These are phyloP conservation scores for Zygosaccharomyces gambellarensis DNA, from an alignment of 805 yeast species.

Conservation along the genomic window DNA sequence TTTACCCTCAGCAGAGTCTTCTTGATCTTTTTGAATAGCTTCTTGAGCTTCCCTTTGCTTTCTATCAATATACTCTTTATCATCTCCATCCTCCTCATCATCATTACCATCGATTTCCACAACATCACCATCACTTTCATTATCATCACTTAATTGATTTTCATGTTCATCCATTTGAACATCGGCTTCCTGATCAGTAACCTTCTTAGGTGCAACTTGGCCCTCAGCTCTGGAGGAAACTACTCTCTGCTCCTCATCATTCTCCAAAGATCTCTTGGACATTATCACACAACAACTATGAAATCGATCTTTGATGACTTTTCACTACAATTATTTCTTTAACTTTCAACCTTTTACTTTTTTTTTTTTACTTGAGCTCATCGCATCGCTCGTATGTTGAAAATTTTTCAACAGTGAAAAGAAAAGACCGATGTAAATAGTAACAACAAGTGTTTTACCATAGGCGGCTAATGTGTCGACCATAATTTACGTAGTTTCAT, in stretches of 20 bases:
- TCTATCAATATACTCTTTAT: slow-evolving; percentile 35
- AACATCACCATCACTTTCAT: slow-evolving; percentile 85
- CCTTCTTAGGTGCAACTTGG: slow-evolving; percentile 22
- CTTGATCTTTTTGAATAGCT: slow-evolving; percentile 37
- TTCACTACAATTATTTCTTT: background rate
- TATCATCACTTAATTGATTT: slow-evolving; percentile 86
- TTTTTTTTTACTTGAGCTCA: slow-evolving; percentile 13
- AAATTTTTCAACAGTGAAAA: slow-evolving; percentile 15
- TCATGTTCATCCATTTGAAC: slow-evolving; percentile 79
- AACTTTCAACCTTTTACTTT: background rate
- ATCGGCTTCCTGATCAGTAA: slow-evolving; percentile 36
- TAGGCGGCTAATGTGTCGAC: background rate
- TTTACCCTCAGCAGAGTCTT: slow-evolving; percentile 37
- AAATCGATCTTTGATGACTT: background rate
- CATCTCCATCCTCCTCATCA: slow-evolving; percentile 35
- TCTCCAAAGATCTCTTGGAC: slow-evolving; percentile 50
- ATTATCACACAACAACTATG: slow-evolving; percentile 24
- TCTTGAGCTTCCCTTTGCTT: slow-evolving; percentile 37
- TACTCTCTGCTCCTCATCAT: slow-evolving; percentile 36
- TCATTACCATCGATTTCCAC: slow-evolving; percentile 70
- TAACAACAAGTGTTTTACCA: background rate
- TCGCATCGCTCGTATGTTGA: slow-evolving; percentile 12
- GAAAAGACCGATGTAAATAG: slow-evolving; percentile 1
- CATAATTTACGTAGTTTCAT: background rate
- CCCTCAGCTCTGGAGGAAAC: slow-evolving; percentile 39